Base-by-base conservation (phyloP, 2,329 filamentous ascomycete species). In the Aschersonia sp. region DNA sequence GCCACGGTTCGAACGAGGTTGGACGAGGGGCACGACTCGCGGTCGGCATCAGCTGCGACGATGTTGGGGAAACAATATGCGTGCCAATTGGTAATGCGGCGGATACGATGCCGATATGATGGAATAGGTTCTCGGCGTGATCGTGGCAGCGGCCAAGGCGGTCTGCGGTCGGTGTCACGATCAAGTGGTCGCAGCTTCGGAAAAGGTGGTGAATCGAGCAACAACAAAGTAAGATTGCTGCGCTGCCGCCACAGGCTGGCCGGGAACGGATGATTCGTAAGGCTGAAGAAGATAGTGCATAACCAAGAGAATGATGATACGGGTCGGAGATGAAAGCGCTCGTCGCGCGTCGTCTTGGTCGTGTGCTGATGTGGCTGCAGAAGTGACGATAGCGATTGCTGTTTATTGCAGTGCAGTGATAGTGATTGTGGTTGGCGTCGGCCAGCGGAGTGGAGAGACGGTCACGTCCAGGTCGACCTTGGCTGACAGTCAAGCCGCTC, bases 11-110 rank as follows among this genome's bases (percentile, higher is more conserved):
- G 32, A 62, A 56, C 55, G 55, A 53, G 55, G 53, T 55, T 61
- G 55, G 60, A 55, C 54, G 60, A 58, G 54, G 53, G 58, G 56
- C 54, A 53, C 53, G 48, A 48, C 55, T 56, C 56, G 55, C 55
- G 63, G 59, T 61, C 63, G 61, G 62, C 64, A 66, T 66, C 63
- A 66, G 64, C 62, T 54, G 40, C 45, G 47, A 50, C 47, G 50
- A 46, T 51, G 40, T 45, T 48, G 31, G 45, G 49, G 45, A n/a
- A 49, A 43, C 42, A 47, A 46, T 52, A 53, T 54, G 47, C 51
- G 53, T 52, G 51, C 52, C 59, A 62, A 64, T 64, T 62, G 59
- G 52, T 46, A 31, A 46, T 30, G 43, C n/a, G 6, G 40, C n/a
- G n/a, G n/a, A n/a, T 42, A 42, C 32, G 32, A 38, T 6, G 3